Evolutionary conservation across 1,139 yeast species (phyloP).

Genomic region (Saccharomycopsis hybrid): DNA sequence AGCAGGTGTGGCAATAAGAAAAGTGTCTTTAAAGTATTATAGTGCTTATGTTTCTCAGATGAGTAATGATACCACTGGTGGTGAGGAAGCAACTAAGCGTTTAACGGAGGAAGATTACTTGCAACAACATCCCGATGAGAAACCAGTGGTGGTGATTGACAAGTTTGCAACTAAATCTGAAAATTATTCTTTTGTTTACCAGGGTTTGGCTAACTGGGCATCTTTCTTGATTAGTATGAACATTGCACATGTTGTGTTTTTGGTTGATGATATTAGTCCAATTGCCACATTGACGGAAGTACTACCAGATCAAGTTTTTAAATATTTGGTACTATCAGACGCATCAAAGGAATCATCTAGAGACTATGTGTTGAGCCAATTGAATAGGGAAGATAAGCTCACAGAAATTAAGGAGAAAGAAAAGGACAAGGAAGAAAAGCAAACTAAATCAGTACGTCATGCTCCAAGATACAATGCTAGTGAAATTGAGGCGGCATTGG

Average conservation of each 20-base stretch:
- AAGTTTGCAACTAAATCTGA: constrained; percentile 60
- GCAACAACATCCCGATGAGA: constrained; percentile 78
- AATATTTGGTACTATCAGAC: constrained; percentile 68
- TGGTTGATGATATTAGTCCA: constrained; percentile 81
- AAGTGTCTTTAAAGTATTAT: constrained; percentile 51
- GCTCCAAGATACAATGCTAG: constrained; percentile 25
- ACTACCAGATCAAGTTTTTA: constrained; percentile 83
- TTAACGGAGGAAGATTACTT: constrained; percentile 74
- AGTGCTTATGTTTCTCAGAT: constrained; percentile 28
- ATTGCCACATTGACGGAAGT: constrained; percentile 60
- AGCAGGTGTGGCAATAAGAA: constrained; percentile 65
- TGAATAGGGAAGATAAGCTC: constrained; percentile 31
- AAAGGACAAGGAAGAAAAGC: constrained; percentile 20
- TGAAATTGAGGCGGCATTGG: constrained; percentile 50
- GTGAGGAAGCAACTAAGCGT: constrained; percentile 9
- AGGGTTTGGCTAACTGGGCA: constrained; percentile 84
- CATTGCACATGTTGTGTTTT: constrained; percentile 80
- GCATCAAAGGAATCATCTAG: constrained; percentile 70
- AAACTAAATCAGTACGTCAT: constrained; percentile 17
- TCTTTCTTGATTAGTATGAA: constrained; percentile 68
- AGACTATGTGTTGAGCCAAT: constrained; percentile 61
- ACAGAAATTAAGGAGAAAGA: constrained; percentile 22
- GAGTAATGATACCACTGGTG: constrained; percentile 23
- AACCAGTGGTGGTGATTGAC: constrained; percentile 82
- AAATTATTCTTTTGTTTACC: constrained; percentile 61